phyloP scores from a whole-genome alignment of 208 protist genomes.

The Herpetomonas samuelpessoai region DNA sequence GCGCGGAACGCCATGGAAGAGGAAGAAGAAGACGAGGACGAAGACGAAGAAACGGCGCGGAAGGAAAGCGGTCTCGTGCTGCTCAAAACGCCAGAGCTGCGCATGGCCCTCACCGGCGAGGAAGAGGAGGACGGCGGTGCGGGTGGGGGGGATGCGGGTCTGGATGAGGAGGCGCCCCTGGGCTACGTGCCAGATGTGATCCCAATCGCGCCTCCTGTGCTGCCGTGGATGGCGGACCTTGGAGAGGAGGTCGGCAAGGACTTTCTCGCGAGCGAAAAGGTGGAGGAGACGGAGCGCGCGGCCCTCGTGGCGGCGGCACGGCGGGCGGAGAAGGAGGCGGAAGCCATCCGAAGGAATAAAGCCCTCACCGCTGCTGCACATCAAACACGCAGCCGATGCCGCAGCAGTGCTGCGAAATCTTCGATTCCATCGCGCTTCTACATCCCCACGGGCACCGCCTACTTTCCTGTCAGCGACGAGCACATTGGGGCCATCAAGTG shows the following conservation, averaged over 20 bases:
- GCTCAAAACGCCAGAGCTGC: neutral
- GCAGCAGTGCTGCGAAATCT: neutral
- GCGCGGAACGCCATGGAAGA: slow-evolving; percentile 1
- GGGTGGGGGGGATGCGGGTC: slow-evolving; percentile 11
- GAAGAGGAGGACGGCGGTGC: neutral
- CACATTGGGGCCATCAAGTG: slow-evolving; percentile 75
- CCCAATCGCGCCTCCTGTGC: slow-evolving; percentile 19
- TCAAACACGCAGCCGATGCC: too few relatives aligned
- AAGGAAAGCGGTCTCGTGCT: neutral
- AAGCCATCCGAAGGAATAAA: neutral
- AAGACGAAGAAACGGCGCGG: neutral
- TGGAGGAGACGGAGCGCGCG: neutral
- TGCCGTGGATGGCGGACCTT: neutral
- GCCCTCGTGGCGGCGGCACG: neutral
- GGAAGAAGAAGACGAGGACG: slow-evolving; percentile 4
- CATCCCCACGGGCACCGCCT: slow-evolving; percentile 72
- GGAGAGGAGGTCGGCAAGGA: neutral
- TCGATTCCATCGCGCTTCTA: neutral
- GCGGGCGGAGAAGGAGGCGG: neutral
- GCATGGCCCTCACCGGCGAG: neutral
- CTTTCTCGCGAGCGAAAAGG: neutral
- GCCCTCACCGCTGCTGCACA: neutral
- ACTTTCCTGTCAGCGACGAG: slow-evolving; percentile 62
- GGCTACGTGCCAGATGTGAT: slow-evolving; percentile 50
- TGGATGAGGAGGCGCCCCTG: slow-evolving; percentile 28